phyloP scores from a whole-genome alignment of 2,329 filamentous ascomycete species.

The Epichloe sylvatica region DNA sequence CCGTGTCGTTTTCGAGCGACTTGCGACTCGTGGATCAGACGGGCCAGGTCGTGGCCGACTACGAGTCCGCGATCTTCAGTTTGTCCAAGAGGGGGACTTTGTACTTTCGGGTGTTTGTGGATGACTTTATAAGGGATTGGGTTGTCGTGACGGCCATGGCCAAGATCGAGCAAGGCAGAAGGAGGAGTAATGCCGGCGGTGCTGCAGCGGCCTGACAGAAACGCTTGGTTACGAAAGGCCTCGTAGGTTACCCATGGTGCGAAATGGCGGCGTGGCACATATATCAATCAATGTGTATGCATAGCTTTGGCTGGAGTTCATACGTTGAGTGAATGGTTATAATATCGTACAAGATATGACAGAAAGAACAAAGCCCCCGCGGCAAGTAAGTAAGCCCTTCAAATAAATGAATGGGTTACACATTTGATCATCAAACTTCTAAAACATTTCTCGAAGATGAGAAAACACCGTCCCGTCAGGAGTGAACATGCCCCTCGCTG shows the following conservation, averaged over 20 bases:
- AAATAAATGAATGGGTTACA: too few relatives aligned
- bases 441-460: slow-evolving; percentile 26
- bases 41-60: not conserved
- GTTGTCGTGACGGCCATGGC: not conserved
- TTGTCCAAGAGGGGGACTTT: not conserved
- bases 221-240: not conserved
- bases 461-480: slow-evolving; percentile 22
- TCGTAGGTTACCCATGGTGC: not conserved
- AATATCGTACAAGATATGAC: not conserved
- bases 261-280: not conserved
- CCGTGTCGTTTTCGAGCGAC: not conserved
- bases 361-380: not conserved
- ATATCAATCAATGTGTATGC: not conserved
- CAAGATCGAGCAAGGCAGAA: not conserved
- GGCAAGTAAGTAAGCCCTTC: too few relatives aligned
- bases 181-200: not conserved
- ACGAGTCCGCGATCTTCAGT: not conserved
- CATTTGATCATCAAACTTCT: not conserved
- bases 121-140: not conserved
- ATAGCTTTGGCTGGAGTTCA: not conserved
- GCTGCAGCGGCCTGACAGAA: not conserved
- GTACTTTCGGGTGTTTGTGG: not conserved
- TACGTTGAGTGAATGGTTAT: not conserved
- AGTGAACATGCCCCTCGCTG: slow-evolving; percentile 9
- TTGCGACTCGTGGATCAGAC: not conserved